These are phyloP conservation scores for Infundibulicybe gibba DNA, from an alignment of 768 basidiomycete genomes.

Conservation along the genomic window DNA sequence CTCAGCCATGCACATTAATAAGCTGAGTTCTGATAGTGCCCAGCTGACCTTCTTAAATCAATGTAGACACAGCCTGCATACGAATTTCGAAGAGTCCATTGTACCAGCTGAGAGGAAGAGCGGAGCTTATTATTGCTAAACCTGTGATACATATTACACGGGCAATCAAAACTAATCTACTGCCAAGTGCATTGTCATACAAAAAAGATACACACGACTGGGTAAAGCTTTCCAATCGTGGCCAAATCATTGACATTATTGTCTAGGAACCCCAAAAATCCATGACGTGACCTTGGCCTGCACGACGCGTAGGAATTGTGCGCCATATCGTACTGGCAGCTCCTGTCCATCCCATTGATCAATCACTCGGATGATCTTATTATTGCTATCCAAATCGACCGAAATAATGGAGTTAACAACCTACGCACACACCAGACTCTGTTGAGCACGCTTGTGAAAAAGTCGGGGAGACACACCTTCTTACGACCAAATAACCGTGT, in stretches of 20 bases:
- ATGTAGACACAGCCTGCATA: too few species aligned
- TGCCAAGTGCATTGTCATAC: too few species aligned
- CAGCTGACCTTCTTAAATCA: too few species aligned
- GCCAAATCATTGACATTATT: too few species aligned
- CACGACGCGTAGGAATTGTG: slow-evolving; percentile 41
- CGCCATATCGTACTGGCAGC: slow-evolving; percentile 44
- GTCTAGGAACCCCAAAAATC: slow-evolving; percentile 48
- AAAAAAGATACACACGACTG: too few species aligned
- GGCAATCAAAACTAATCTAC: too few species aligned
- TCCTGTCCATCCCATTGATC: slow-evolving; percentile 62
- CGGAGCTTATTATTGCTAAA: too few species aligned
- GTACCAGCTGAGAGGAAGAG: too few species aligned
- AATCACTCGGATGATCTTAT: slow-evolving; percentile 53
- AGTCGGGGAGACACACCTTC: slow-evolving; percentile 36
- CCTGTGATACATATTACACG: too few species aligned
- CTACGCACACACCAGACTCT: slow-evolving; percentile 28
- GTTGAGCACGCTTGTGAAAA: background rate
- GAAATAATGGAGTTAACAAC: slow-evolving; percentile 55
- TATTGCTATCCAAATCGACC: slow-evolving; percentile 63
- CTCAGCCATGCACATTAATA: background rate
- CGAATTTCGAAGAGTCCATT: too few species aligned
- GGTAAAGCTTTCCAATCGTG: too few species aligned
- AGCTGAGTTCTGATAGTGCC: too few species aligned
- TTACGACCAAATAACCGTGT: slow-evolving; percentile 45
- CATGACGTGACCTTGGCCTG: slow-evolving; percentile 52